Evolutionary conservation across 208 protist genomes (phyloP).

Genomic region (Wallacemonas rigidus): DNA sequence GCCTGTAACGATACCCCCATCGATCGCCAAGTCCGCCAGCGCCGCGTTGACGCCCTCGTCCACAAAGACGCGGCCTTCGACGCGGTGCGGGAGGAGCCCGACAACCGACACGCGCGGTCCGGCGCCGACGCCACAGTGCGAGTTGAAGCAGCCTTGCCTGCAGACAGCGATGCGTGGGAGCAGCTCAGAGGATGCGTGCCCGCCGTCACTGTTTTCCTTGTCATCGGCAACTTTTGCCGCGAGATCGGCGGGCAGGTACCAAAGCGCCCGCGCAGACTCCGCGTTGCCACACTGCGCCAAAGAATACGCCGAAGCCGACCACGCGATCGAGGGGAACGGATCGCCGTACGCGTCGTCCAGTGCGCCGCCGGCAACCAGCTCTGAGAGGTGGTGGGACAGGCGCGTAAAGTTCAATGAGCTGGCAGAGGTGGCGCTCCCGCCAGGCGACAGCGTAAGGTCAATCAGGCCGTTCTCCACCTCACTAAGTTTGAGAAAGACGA

Average conservation of each 20-base stretch:
- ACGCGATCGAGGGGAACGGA: conserved; percentile 10
- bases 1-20: background rate
- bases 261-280: background rate
- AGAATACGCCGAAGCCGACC: conserved; percentile 9
- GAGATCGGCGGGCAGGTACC: conserved; percentile 1
- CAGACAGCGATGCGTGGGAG: background rate
- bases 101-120: background rate
- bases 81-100: background rate
- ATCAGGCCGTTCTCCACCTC: conserved; percentile 40
- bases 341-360: conserved; percentile 13
- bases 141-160: conserved; percentile 1
- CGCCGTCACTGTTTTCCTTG: background rate
- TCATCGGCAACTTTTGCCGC: background rate
- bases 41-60: conserved; percentile 19
- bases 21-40: conserved; percentile 12
- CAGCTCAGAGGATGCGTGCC: too few relatives aligned
- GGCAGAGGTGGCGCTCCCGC: conserved; percentile 23
- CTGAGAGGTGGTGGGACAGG: conserved; percentile 21
- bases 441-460: conserved; percentile 53
- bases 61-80: background rate
- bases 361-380: background rate
- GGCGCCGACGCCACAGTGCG: background rate
- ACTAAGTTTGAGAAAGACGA: conserved; percentile 67
- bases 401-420: conserved; percentile 52
- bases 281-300: conserved; percentile 1